Conservation (phyloP, 2,329 filamentous ascomycete genomes). For the Xylariales sp. region DNA sequence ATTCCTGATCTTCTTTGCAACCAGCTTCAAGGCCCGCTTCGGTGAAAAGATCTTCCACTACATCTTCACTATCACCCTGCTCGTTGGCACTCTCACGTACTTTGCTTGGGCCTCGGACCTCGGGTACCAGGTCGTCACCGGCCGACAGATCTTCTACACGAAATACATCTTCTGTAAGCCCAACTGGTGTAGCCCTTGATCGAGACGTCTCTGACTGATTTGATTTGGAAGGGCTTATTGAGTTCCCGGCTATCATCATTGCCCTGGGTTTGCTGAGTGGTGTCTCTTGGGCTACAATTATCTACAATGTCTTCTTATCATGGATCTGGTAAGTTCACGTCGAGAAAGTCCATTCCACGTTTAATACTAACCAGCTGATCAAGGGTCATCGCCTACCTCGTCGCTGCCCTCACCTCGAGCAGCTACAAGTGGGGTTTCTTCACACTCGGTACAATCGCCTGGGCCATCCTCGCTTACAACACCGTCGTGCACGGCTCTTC, state of each 20-base stretch:
- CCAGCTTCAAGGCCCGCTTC: slow-evolving; percentile 37
- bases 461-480: slow-evolving; percentile 39
- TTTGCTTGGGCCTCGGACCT: slow-evolving; percentile 49
- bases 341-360: too few relatives aligned
- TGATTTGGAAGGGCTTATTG: slow-evolving; percentile 34
- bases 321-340: slow-evolving; percentile 44
- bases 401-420: slow-evolving; percentile 40
- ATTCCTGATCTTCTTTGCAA: slow-evolving; percentile 37
- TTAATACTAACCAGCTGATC: not conserved
- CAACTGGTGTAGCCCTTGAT: not conserved
- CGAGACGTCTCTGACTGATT: not conserved
- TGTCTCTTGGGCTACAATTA: slow-evolving; percentile 51
- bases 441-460: slow-evolving; percentile 45
- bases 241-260: slow-evolving; percentile 41
- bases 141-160: slow-evolving; percentile 50
- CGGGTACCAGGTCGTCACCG: slow-evolving; percentile 36
- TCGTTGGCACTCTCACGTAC: slow-evolving; percentile 47
- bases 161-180: slow-evolving; percentile 39
- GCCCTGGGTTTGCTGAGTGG: slow-evolving; percentile 46
- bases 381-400: slow-evolving; percentile 44
- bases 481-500: slow-evolving; percentile 35
- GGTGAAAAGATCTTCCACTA: slow-evolving; percentile 55
- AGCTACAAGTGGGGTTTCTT: slow-evolving; percentile 57
- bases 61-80: slow-evolving; percentile 43
- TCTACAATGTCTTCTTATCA: slow-evolving; percentile 43